These are phyloP conservation scores for Zoysia matrella DNA, from an alignment of 202 grass and related monocot species.

Conservation along the genomic window DNA sequence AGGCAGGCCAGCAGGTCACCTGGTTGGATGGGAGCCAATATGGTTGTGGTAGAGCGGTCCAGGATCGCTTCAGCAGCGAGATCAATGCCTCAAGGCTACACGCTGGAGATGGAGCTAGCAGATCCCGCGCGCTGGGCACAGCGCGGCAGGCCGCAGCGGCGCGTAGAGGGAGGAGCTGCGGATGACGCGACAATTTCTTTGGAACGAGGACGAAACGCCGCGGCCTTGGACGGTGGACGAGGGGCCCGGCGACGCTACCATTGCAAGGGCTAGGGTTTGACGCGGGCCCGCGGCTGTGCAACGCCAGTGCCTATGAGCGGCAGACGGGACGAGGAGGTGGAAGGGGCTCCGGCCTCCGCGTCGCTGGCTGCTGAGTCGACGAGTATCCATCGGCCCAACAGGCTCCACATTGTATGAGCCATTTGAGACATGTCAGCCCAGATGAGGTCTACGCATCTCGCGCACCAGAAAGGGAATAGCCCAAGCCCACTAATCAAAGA, in stretches of 20 bases:
- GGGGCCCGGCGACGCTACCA: neutral
- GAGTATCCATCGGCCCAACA: neutral
- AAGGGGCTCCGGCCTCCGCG: neutral
- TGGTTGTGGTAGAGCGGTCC: neutral
- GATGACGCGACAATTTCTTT: neutral
- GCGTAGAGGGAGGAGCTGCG: neutral
- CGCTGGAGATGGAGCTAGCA: neutral
- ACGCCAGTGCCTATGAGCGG: neutral
- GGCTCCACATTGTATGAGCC: neutral
- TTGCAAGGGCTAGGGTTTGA: slow-evolving; percentile 8
- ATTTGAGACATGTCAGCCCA: neutral
- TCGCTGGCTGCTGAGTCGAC: neutral
- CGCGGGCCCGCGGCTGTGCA: neutral
- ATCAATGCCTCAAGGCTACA: neutral
- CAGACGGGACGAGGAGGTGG: neutral
- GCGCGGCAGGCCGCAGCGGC: neutral
- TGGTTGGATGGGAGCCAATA: neutral
- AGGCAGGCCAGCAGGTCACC: neutral
- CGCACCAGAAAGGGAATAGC: no score
- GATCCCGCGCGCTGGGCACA: neutral
- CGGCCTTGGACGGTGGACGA: neutral
- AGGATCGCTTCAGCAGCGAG: neutral
- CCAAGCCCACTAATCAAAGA: no score
- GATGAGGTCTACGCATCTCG: no score
- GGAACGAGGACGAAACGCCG: neutral